A percentile compares a stretch with the other conserved stretches of the same genome.
Conservation (phyloP, 2,329 filamentous ascomycete species). For the Huntiella abstrusa region DNA sequence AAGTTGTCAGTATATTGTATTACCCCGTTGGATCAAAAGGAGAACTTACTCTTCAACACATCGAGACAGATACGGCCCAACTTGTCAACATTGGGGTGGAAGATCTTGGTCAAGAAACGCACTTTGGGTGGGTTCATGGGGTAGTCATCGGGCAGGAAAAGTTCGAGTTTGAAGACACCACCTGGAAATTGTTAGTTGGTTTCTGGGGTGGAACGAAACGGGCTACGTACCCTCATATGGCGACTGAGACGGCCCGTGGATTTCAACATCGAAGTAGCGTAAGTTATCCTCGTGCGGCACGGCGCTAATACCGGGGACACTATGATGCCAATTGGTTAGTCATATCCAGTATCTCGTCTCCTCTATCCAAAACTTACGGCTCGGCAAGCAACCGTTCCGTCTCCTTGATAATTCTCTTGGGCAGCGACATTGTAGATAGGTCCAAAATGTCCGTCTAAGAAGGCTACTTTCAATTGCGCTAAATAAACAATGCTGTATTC, state of each 20-base stretch:
- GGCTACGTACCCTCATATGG: conserved; percentile 67
- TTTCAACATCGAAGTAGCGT: conserved; percentile 93
- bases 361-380: conserved; percentile 40
- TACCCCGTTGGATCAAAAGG: neutral
- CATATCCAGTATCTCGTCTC: neutral
- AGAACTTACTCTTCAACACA: conserved; percentile 70
- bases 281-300: conserved; percentile 94
- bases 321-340: conserved; percentile 20
- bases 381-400: conserved; percentile 93
- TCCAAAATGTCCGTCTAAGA: too few species aligned
- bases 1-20: conserved; percentile 10
- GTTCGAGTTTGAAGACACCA: conserved; percentile 88
- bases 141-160: conserved; percentile 96
- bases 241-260: conserved; percentile 78
- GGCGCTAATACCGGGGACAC: conserved; percentile 89
- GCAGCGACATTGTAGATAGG: conserved; percentile 43
- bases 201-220: neutral
- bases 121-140: conserved; percentile 99
- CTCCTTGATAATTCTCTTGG: conserved; percentile 96
- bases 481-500: too few species aligned
- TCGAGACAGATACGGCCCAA: conserved; percentile 93
- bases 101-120: conserved; percentile 95
- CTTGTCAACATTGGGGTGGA: conserved; percentile 97
- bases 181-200: conserved; percentile 20
- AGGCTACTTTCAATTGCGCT: too few species aligned